Percentiles rank a stretch among this genome's conserved stretches.
Conservation (phyloP, 2,329 filamentous ascomycete genomes). For the Fonsecaea erecta region DNA sequence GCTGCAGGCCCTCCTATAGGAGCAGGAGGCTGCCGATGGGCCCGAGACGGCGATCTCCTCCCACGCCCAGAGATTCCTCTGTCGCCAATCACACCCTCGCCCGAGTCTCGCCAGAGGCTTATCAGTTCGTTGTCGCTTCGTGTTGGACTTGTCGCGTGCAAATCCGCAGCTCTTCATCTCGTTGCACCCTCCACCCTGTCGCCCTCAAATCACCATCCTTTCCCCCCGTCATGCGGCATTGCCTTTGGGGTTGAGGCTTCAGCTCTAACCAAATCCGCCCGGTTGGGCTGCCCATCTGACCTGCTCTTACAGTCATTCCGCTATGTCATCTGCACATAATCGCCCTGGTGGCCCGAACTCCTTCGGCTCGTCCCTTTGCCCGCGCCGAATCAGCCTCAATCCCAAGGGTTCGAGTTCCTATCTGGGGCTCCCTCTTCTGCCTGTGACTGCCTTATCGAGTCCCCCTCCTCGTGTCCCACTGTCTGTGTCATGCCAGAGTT, state of each 20-base stretch:
- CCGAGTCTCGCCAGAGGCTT: constrained; percentile 10
- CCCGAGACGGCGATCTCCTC: constrained; percentile 26
- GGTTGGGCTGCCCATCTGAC: constrained; percentile 20
- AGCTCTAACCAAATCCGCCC: background rate
- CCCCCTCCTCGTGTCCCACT: background rate
- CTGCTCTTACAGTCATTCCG: constrained; percentile 33
- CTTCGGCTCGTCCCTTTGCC: constrained; percentile 30
- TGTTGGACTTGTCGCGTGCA: constrained; percentile 22
- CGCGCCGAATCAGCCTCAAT: constrained; percentile 16
- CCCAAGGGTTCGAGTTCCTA: constrained; percentile 5
- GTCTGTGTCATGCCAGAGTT: background rate
- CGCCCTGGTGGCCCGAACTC: constrained; percentile 1
- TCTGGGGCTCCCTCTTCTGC: constrained; percentile 6
- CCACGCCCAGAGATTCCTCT: constrained; percentile 31
- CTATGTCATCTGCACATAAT: constrained; percentile 35
- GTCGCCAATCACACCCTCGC: constrained; percentile 13
- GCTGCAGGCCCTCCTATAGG: too few species aligned
- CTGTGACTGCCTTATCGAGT: constrained; percentile 34
- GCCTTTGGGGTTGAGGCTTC: background rate
- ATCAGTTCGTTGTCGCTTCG: constrained; percentile 20
- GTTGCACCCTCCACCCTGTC: constrained; percentile 8
- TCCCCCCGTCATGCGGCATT: constrained; percentile 12
- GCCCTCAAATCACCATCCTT: background rate
- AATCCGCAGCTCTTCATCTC: constrained; percentile 13
- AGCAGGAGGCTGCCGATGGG: background rate